A percentile compares a stretch with the other conserved stretches of the same genome.
phyloP scores from a whole-genome alignment of 768 basidiomycete species.

The Suillus luteus region DNA sequence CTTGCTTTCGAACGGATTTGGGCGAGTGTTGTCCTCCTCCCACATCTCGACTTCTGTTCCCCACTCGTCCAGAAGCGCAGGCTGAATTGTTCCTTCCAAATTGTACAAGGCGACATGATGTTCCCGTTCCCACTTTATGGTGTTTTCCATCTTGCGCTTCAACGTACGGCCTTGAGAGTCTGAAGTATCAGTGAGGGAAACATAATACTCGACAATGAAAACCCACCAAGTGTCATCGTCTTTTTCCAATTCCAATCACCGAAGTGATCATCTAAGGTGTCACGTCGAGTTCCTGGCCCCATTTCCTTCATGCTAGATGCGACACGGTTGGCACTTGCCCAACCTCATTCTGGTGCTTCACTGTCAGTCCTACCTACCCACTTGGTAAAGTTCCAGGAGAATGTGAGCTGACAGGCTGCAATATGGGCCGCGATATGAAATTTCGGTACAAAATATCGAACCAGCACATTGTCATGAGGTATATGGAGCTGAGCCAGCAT shows the following conservation, averaged over 20 bases:
- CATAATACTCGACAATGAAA: background rate
- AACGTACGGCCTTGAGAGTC: background rate
- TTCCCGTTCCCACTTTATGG: background rate
- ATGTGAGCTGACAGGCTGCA: background rate
- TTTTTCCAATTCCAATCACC: background rate
- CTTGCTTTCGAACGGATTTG: background rate
- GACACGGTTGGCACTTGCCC: background rate
- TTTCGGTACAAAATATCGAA: background rate
- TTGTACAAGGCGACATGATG: background rate
- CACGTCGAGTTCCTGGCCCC: background rate
- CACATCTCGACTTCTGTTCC: background rate
- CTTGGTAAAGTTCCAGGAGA: background rate
- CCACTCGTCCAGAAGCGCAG: background rate
- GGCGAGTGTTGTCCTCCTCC: background rate
- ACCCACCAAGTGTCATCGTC: background rate
- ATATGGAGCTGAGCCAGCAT: background rate
- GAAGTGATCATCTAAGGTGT: background rate
- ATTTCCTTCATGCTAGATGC: background rate
- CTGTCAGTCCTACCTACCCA: background rate
- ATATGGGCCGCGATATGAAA: background rate
- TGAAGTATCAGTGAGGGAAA: background rate
- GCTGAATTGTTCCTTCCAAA: background rate
- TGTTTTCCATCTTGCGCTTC: background rate
- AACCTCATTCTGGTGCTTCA: background rate
- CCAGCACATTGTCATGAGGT: background rate